Base-by-base conservation (phyloP, 768 basidiomycete genomes). In the Psilocybe subaeruginosa region DNA sequence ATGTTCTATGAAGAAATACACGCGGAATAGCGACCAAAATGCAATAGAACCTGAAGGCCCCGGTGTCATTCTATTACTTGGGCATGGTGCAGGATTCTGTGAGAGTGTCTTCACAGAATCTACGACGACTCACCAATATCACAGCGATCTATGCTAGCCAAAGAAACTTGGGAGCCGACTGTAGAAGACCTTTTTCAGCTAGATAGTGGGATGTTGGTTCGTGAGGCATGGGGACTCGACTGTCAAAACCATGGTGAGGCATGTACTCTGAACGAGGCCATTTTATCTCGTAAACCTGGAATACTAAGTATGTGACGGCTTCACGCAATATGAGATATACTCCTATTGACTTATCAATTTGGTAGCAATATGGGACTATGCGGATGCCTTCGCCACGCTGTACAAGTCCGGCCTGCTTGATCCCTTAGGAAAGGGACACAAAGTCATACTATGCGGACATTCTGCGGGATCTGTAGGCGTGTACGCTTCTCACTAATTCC, bases 161-260 rank as follows among this genome's bases (percentile, higher is more conserved):
- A 80, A 61, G 78, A 80, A 61, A 72, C 63, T 1, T 80, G 77
- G 78, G 77, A 80, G 52, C 76, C 77, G 1, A 73, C 67, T 1
- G 68, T 78, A 17, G 69, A 75, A 17, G 69, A 70, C 39, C 54
- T 78, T 2, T 77, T 77, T 41, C 43, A 55, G 14, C 41, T 73
- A 11, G 72, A 75, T n/a, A 59, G 66, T 16, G 37, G 54, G 30
- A 60, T 56, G 31, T 17, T 66, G 14, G 66, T 77, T 30, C 73
- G 73, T 1, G 77, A 78, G 57, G 72, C 70, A 2, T 78, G 76
- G 77, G 69, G 69, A 1, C 59, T 78, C 11, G 79, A 79, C 57
- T 76, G 73, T 57, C 77, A 74, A 35, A 78, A 75, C 45, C 77
- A 78, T 50, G 79, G 78, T 6, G 76, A 78, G 33, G 73, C 72